Evolutionary conservation across 495 filamentous ascomycete species (phyloP).

Genomic region (Trichoderma reesei): DNA sequence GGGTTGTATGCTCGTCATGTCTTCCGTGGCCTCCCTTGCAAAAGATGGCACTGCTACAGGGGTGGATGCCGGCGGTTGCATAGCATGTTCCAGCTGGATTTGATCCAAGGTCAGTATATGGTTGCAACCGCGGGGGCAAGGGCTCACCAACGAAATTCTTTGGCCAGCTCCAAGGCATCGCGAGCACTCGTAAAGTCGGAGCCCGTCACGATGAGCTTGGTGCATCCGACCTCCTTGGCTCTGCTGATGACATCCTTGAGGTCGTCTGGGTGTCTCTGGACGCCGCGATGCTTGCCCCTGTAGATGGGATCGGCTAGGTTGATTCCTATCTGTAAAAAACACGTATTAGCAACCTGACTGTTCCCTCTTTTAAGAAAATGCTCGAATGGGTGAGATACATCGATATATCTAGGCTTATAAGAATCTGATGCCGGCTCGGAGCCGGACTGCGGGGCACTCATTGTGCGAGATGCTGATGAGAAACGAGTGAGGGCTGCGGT

Average conservation of each 20-base stretch:
- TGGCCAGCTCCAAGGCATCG: slow-evolving; percentile 62
- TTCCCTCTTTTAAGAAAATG: not conserved
- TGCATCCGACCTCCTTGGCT: slow-evolving; percentile 64
- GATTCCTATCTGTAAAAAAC: slow-evolving; percentile 59
- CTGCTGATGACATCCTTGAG: slow-evolving; percentile 65
- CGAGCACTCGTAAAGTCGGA: slow-evolving; percentile 70
- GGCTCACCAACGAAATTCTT: slow-evolving; percentile 54
- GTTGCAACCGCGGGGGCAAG: not conserved
- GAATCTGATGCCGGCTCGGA: slow-evolving; percentile 10
- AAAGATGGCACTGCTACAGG: slow-evolving; percentile 68
- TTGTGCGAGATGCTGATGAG: slow-evolving; percentile 13
- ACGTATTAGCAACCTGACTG: not conserved
- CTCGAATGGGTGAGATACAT: slow-evolving; percentile 36
- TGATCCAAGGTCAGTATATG: slow-evolving; percentile 3
- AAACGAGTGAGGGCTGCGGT: slow-evolving; percentile 3
- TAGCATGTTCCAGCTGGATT: slow-evolving; percentile 66
- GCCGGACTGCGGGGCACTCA: slow-evolving; percentile 15
- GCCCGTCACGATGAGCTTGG: slow-evolving; percentile 90
- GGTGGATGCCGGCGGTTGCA: slow-evolving; percentile 87
- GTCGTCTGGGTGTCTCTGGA: slow-evolving; percentile 69
- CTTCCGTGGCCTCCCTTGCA: slow-evolving; percentile 34
- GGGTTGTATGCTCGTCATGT: slow-evolving; percentile 37
- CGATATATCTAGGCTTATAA: slow-evolving; percentile 46
- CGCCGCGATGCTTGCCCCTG: slow-evolving; percentile 73
- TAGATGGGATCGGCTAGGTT: slow-evolving; percentile 89